Conservation (phyloP, 2,329 filamentous ascomycete genomes). For the Biscogniauxia marginata region DNA sequence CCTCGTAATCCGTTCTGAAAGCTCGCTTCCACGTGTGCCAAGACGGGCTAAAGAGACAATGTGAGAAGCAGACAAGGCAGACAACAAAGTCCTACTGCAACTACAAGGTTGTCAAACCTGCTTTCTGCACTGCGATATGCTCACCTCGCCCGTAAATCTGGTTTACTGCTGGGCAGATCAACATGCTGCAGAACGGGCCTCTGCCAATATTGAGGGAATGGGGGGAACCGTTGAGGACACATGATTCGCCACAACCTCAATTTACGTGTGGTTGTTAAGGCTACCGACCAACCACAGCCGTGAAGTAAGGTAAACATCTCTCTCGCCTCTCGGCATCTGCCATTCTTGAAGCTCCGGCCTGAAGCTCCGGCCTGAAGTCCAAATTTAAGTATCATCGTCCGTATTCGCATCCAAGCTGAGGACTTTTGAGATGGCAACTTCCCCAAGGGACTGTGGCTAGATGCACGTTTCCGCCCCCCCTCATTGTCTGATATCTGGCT, state of each 20-base stretch:
- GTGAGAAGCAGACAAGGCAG: neutral
- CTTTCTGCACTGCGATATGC: neutral
- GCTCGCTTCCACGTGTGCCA: neutral
- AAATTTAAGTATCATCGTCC: neutral
- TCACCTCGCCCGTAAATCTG: neutral
- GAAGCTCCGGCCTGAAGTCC: neutral
- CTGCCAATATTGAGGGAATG: neutral
- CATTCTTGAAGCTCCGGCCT: neutral
- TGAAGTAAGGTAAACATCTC: neutral
- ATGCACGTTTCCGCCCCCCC: neutral
- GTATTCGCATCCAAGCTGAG: neutral
- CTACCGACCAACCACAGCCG: neutral
- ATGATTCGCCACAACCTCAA: neutral
- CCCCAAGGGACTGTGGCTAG: neutral
- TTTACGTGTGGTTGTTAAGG: neutral
- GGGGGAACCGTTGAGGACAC: neutral
- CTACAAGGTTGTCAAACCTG: neutral
- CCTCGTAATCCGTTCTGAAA: neutral
- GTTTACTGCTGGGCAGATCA: neutral
- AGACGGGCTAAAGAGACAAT: neutral
- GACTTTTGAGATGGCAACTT: neutral
- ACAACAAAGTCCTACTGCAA: neutral
- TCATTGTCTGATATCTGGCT: neutral
- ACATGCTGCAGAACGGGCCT: neutral
- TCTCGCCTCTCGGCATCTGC: neutral